phyloP scores from a whole-genome alignment of 805 yeast species.

The Yamadazyma olivae region DNA sequence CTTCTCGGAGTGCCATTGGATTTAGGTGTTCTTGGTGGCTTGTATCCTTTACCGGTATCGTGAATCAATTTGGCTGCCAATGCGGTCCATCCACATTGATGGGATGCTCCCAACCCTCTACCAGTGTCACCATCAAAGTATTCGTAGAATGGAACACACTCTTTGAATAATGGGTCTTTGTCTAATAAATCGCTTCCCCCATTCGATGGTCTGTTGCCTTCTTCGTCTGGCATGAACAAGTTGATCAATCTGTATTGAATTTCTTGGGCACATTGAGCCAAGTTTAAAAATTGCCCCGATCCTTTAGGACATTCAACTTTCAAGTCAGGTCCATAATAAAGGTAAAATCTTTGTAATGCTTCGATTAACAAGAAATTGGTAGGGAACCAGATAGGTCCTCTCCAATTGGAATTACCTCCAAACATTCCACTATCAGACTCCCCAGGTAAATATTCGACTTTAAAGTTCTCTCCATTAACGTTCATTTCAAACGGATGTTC shows the following conservation, averaged over 20 bases:
- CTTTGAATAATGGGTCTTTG: constrained; percentile 68
- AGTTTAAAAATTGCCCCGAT: constrained; percentile 68
- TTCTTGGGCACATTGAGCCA: constrained; percentile 89
- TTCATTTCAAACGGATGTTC: constrained; percentile 81
- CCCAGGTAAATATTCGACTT: constrained; percentile 76
- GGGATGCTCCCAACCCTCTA: constrained; percentile 88
- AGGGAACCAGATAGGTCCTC: constrained; percentile 98
- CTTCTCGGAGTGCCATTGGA: constrained; percentile 24
- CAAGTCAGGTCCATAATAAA: constrained; percentile 83
- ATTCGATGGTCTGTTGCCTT: constrained; percentile 71
- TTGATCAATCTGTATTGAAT: constrained; percentile 81
- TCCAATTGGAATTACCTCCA: constrained; percentile 96
- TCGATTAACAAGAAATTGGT: constrained; percentile 83
- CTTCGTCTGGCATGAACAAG: constrained; percentile 66
- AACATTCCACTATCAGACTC: constrained; percentile 91
- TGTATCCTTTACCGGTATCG: constrained; percentile 75
- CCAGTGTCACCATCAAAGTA: constrained; percentile 95
- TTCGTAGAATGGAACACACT: constrained; percentile 76
- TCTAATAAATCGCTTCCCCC: constrained; percentile 57
- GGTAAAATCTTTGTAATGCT: constrained; percentile 78
- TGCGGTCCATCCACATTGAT: constrained; percentile 97
- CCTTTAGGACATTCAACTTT: constrained; percentile 88
- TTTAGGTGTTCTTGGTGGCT: constrained; percentile 45
- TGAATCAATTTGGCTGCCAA: constrained; percentile 89
- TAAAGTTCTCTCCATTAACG: constrained; percentile 70